Evolutionary conservation across 1,139 yeast species (phyloP).

Genomic region (Hansenula anomala): DNA sequence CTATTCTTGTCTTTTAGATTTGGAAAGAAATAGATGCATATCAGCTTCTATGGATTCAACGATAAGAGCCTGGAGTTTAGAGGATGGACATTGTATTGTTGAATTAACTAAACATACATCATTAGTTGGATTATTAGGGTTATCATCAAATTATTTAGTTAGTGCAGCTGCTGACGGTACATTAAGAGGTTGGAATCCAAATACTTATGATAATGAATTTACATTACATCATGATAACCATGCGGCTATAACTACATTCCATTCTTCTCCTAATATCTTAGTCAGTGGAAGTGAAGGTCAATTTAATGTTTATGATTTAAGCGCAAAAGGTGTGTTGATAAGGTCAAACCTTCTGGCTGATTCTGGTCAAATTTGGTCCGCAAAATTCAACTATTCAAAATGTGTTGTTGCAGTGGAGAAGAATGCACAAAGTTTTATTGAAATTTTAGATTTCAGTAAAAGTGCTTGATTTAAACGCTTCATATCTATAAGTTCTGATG

Average conservation of each 20-base stretch:
- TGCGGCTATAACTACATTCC: conserved; percentile 90
- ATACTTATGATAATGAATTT: conserved; percentile 60
- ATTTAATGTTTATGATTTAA: conserved; percentile 81
- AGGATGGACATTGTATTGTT: conserved; percentile 56
- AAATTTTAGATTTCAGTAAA: conserved; percentile 73
- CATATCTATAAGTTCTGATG: no score
- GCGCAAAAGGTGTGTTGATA: conserved; percentile 62
- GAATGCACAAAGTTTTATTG: conserved; percentile 64
- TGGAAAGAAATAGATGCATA: conserved; percentile 69
- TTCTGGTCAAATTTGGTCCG: conserved; percentile 93
- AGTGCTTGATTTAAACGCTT: no score
- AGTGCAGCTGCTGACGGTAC: conserved; percentile 97
- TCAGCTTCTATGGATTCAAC: conserved; percentile 92
- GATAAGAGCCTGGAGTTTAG: conserved; percentile 86
- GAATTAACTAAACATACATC: conserved; percentile 84
- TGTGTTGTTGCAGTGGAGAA: conserved; percentile 90
- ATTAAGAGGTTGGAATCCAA: conserved; percentile 88
- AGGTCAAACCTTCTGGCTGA: conserved; percentile 67
- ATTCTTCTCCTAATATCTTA: conserved; percentile 78
- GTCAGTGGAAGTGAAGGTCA: conserved; percentile 86
- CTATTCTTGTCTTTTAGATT: conserved; percentile 81
- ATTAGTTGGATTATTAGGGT: conserved; percentile 79
- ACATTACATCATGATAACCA: conserved; percentile 80
- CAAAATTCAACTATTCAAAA: conserved; percentile 74
- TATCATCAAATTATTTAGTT: conserved; percentile 75